Conservation (phyloP, 164 flowering plant genomes). For the Platanus orientalis region DNA sequence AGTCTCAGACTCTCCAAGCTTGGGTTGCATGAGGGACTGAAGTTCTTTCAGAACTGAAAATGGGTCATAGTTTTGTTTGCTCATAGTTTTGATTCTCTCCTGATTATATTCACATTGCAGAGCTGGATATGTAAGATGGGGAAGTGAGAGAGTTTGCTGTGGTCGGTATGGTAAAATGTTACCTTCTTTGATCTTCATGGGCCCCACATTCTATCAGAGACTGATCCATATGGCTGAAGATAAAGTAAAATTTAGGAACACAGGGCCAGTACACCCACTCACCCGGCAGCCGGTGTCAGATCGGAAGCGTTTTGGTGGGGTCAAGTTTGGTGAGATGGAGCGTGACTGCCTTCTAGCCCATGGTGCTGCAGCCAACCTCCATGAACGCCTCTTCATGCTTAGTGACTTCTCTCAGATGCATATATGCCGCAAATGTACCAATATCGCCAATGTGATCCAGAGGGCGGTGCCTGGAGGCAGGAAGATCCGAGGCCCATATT, state of each 20-base stretch:
- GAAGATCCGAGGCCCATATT: constrained; percentile 77
- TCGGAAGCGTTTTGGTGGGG: constrained; percentile 88
- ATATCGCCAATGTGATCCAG: constrained; percentile 62
- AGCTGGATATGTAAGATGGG: constrained; percentile 85
- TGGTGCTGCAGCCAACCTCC: constrained; percentile 87
- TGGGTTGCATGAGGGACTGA: not conserved
- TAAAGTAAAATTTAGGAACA: constrained; percentile 91
- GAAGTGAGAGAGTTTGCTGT: constrained; percentile 68
- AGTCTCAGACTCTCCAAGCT: not conserved
- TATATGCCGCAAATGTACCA: constrained; percentile 58
- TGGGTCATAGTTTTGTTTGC: no score
- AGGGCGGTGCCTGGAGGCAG: constrained; percentile 53
- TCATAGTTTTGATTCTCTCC: no score
- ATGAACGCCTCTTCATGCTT: constrained; percentile 85
- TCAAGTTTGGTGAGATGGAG: constrained; percentile 98
- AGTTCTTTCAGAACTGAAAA: not conserved
- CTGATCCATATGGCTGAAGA: constrained; percentile 94
- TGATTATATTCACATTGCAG: constrained; percentile 34
- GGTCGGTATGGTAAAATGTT: constrained; percentile 81
- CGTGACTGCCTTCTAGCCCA: constrained; percentile 94
- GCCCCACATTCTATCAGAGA: constrained; percentile 90
- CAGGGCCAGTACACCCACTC: constrained; percentile 95
- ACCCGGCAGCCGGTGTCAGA: constrained; percentile 95
- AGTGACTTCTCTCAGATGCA: constrained; percentile 89
- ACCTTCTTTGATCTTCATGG: constrained; percentile 60